These are phyloP conservation scores for Gelatoporia subvermispora DNA, from an alignment of 768 basidiomycete species.

Conservation along the genomic window DNA sequence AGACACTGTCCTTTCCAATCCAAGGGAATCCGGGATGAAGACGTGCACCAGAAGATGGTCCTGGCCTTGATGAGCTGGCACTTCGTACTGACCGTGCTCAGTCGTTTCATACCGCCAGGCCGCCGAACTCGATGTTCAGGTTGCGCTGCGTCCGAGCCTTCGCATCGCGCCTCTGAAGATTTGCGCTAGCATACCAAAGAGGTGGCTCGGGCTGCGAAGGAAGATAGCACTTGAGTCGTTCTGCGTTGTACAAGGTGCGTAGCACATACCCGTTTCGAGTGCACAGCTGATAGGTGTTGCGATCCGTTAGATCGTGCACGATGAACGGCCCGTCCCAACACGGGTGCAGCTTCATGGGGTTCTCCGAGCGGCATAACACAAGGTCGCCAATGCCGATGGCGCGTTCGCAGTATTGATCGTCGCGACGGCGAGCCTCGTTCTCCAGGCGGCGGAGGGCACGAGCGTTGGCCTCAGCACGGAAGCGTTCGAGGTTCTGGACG, in stretches of 20 bases:
- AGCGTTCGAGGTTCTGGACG: constrained; percentile 13
- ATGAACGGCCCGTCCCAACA: constrained; percentile 21
- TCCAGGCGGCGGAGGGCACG: constrained; percentile 12
- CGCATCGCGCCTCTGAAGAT: constrained; percentile 3
- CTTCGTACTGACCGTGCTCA: too few relatives aligned
- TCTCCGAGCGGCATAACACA: constrained; percentile 10
- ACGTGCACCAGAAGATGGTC: too few relatives aligned
- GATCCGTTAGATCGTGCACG: constrained; percentile 7
- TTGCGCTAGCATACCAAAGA: constrained; percentile 4
- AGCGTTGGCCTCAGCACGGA: constrained; percentile 14
- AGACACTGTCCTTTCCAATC: too few relatives aligned
- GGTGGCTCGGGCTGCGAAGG: constrained; percentile 1
- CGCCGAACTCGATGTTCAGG: not conserved
- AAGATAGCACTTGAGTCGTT: constrained; percentile 5
- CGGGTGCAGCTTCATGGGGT: constrained; percentile 16
- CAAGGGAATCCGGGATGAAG: too few relatives aligned
- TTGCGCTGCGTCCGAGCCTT: constrained; percentile 2
- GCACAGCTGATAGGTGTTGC: constrained; percentile 20
- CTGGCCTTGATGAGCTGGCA: too few relatives aligned
- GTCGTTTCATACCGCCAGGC: too few relatives aligned
- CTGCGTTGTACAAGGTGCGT: constrained; percentile 6
- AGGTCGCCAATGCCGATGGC: constrained; percentile 17
- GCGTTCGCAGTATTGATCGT: constrained; percentile 11
- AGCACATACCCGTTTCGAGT: constrained; percentile 8
- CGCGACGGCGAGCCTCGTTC: constrained; percentile 9